Base-by-base conservation (phyloP, 192 early-diverging fungal genomes). In the Backusella australiensis region DNA sequence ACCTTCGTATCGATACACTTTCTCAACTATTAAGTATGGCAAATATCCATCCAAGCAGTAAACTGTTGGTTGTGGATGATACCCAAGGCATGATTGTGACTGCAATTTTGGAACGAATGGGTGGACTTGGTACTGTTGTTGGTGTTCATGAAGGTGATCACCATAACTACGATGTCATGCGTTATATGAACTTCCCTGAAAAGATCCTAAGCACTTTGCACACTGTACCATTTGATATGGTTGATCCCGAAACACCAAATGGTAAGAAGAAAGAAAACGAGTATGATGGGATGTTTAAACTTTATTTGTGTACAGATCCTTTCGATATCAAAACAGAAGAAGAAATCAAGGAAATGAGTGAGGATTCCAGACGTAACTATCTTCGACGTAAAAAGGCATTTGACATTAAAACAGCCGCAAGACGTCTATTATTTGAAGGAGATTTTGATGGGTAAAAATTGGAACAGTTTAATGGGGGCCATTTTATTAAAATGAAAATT, bases 61-160 rank as follows among this genome's bases (percentile, higher is more conserved):
- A 90, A 12, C 53, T 95, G 6, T 78, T 99, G 65, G 91, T 95
- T 14, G 93, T 96, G 0, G 98, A 99, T 81, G 97, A 98, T 71
- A 93, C 92, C 0, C 94, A 93, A 63, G 98, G 97, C 14, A 84
- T 99, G 73, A 38, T 99, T 0, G 79, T 94, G 5, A 80, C 89
- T 6, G 93, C 95, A 1, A 76, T 97, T n/a, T 86, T 95, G 34
- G 93, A 97, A 76, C 90, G 96, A 34, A 90, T 96, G 78, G 86
- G 82, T 32, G 88, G 87, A 0, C 79, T 82, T 34, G 94, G 94
- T 42, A 81, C 80, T 1, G 89, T 96, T 23, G 71, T 95, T 41
- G 90, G 86, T 29, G 36, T 97, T 17, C 92, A 95, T 68, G 93
- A 94, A 44, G 89, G 92, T 46, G 91, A 95, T 35, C 83, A 86